These are phyloP conservation scores for Brassica rapa DNA, from an alignment of 345 rosid species.

Conservation along the genomic window DNA sequence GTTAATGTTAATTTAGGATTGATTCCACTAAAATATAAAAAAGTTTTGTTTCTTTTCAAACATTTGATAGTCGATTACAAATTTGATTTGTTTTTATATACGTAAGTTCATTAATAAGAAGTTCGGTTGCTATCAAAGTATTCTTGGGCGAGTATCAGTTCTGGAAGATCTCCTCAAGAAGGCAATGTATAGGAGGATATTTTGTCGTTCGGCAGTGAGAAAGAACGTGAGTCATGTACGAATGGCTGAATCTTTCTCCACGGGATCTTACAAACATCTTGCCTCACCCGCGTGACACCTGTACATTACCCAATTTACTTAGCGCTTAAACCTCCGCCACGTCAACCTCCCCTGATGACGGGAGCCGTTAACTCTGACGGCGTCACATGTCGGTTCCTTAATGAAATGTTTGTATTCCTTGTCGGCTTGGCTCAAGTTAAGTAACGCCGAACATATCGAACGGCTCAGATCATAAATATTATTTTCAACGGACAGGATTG, in stretches of 20 bases:
- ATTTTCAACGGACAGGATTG: slow-evolving; percentile 28
- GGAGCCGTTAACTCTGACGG: slow-evolving; percentile 37
- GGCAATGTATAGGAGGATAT: slow-evolving; percentile 36
- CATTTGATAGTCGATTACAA: too few relatives aligned
- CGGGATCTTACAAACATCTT: slow-evolving; percentile 18
- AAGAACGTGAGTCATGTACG: slow-evolving; percentile 37
- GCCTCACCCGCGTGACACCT: slow-evolving; percentile 25
- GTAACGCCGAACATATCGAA: slow-evolving; percentile 26
- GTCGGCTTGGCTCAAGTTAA: slow-evolving; percentile 19
- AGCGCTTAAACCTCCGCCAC: slow-evolving; percentile 31
- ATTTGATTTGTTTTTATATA: too few relatives aligned
- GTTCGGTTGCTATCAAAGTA: slow-evolving; percentile 55
- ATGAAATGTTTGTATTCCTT: slow-evolving; percentile 20
- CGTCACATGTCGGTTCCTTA: slow-evolving; percentile 18
- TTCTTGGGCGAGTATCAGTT: slow-evolving; percentile 65
- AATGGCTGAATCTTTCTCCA: slow-evolving; percentile 23
- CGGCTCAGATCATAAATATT: neutral
- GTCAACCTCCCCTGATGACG: slow-evolving; percentile 25
- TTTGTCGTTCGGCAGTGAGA: slow-evolving; percentile 39
- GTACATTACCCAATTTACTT: slow-evolving; percentile 13
- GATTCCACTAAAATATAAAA: too few relatives aligned
- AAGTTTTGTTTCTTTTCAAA: too few relatives aligned
- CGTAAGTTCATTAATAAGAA: slow-evolving; percentile 27
- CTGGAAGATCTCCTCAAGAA: slow-evolving; percentile 60
- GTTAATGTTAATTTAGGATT: too few relatives aligned